phyloP scores from a whole-genome alignment of 1,284 basidiomycete species.

The Wallemia mellicola region DNA sequence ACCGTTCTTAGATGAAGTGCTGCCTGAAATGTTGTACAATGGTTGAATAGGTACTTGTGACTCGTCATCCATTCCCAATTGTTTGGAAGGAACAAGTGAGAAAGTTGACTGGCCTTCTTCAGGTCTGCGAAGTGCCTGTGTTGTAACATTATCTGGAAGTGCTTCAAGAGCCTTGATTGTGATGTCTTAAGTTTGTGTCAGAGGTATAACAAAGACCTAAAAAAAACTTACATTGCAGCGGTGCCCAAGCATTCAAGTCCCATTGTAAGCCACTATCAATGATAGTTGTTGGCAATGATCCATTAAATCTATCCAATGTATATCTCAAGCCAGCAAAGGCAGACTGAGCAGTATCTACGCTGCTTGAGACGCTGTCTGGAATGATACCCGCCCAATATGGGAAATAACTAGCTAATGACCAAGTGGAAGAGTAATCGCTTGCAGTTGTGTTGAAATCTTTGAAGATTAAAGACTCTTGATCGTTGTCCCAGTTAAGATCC shows the following conservation, averaged over 20 bases:
- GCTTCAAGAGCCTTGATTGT: conserved; percentile 41
- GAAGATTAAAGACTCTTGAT: conserved; percentile 37
- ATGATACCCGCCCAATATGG: conserved; percentile 64
- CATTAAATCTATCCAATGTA: conserved; percentile 54
- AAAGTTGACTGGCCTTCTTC: conserved; percentile 27
- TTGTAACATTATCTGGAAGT: conserved; percentile 35
- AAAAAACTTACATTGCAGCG: conserved; percentile 11
- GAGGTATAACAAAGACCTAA: neutral
- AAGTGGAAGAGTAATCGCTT: conserved; percentile 30
- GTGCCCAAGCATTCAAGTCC: conserved; percentile 37
- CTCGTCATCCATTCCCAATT: conserved; percentile 35
- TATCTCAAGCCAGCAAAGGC: conserved; percentile 42
- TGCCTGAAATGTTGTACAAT: neutral
- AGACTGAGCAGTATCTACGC: conserved; percentile 30
- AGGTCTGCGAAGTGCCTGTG: conserved; percentile 22
- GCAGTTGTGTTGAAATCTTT: conserved; percentile 55
- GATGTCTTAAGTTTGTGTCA: conserved; percentile 21
- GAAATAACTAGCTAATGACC: conserved; percentile 44
- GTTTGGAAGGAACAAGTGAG: conserved; percentile 34
- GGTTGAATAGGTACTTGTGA: neutral
- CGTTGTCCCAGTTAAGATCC: conserved; percentile 57
- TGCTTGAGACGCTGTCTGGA: conserved; percentile 30
- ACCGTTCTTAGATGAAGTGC: conserved; percentile 9
- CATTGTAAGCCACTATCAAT: conserved; percentile 51
- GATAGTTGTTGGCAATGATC: conserved; percentile 43